Conservation (phyloP, 306 rosid species). For the Begonia loranthoides region DNA sequence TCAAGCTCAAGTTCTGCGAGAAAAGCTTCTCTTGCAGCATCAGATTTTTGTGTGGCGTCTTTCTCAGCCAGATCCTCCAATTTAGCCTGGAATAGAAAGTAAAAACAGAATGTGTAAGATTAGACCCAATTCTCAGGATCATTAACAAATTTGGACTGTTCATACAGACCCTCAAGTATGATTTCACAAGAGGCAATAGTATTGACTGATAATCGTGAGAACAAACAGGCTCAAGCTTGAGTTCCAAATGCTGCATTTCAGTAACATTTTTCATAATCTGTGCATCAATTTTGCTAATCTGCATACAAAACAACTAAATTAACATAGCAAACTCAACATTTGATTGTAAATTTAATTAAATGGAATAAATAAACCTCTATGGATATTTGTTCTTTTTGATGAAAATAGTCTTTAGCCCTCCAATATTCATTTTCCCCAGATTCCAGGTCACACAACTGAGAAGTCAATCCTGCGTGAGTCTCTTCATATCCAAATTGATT, state of each 20-base stretch:
- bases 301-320: background rate
- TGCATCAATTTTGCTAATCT: background rate
- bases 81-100: conserved; percentile 29
- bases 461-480: conserved; percentile 39
- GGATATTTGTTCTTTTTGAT: conserved; percentile 69
- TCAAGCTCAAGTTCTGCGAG: conserved; percentile 83
- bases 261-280: background rate
- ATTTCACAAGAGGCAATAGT: background rate
- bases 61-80: conserved; percentile 82
- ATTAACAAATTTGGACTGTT: background rate
- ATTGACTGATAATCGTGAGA: background rate
- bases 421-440: conserved; percentile 77
- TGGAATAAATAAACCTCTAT: conserved; percentile 43
- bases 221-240: background rate
- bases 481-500: conserved; percentile 70
- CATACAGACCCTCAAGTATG: background rate
- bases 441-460: conserved; percentile 77
- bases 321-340: background rate
- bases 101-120: background rate
- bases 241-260: background rate
- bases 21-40: conserved; percentile 79
- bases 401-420: conserved; percentile 74
- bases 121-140: background rate
- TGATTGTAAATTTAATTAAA: background rate
- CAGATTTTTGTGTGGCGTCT: conserved; percentile 79